Conservation (phyloP, 1,284 basidiomycete species). For the Boletus hoseneyae region DNA sequence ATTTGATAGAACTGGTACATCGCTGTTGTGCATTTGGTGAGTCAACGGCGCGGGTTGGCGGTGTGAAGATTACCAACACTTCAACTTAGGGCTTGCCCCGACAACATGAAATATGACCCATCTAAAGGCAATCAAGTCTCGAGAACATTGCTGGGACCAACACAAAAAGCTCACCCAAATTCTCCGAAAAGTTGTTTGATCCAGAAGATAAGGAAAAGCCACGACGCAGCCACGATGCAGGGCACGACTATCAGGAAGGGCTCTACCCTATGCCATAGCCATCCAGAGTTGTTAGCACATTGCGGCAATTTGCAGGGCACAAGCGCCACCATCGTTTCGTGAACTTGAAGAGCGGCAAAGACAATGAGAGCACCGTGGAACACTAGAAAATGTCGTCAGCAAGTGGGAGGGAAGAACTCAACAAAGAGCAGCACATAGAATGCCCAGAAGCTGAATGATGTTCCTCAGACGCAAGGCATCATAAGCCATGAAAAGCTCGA, state of each 20-base stretch:
- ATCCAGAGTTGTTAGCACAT: constrained; percentile 13
- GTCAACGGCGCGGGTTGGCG: neutral
- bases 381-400: constrained; percentile 40
- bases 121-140: constrained; percentile 34
- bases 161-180: constrained; percentile 50
- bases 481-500: constrained; percentile 69
- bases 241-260: constrained; percentile 54
- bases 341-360: constrained; percentile 70
- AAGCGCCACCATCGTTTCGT: constrained; percentile 63
- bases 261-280: constrained; percentile 43
- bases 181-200: constrained; percentile 54
- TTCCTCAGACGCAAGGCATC: constrained; percentile 74
- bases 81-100: constrained; percentile 76
- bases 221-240: constrained; percentile 49
- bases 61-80: constrained; percentile 48
- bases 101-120: constrained; percentile 87
- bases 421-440: constrained; percentile 50
- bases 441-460: constrained; percentile 71
- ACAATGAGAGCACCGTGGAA: constrained; percentile 74
- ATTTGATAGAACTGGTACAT: constrained; percentile 86
- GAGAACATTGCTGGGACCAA: neutral
- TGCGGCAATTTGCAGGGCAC: constrained; percentile 31
- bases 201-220: constrained; percentile 52
- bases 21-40: constrained; percentile 38
- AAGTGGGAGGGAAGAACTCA: neutral